These are phyloP conservation scores for Vitis riparia DNA, from an alignment of 164 flowering plant species.

Conservation along the genomic window DNA sequence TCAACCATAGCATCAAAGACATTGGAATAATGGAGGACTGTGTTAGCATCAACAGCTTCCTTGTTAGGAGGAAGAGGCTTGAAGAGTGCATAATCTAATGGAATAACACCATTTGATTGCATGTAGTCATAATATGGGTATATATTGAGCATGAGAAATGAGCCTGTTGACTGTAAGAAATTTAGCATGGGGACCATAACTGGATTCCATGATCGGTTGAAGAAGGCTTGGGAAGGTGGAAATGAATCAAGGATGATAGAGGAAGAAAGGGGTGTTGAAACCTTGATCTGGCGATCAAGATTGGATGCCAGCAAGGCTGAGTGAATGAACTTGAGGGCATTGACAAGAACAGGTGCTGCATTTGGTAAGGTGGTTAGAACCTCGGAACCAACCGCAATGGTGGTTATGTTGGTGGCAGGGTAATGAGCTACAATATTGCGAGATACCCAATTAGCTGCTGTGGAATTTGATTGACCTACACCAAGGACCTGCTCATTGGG, in stretches of 20 bases:
- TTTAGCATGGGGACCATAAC: slow-evolving; percentile 57
- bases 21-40: slow-evolving; percentile 70
- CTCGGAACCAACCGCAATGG: slow-evolving; percentile 69
- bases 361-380: slow-evolving; percentile 64
- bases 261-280: slow-evolving; percentile 62
- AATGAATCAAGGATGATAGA: slow-evolving; percentile 67
- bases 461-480: slow-evolving; percentile 70
- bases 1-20: slow-evolving; percentile 78
- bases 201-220: slow-evolving; percentile 56
- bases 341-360: slow-evolving; percentile 58
- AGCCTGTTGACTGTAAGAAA: slow-evolving; percentile 63
- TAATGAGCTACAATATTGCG: slow-evolving; percentile 57
- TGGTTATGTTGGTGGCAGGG: slow-evolving; percentile 74
- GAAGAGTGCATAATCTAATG: slow-evolving; percentile 78
- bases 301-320: slow-evolving; percentile 78
- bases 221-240: slow-evolving; percentile 84
- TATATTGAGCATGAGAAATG: slow-evolving; percentile 62
- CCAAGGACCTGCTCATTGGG: slow-evolving; percentile 75
- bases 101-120: slow-evolving; percentile 62
- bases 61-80: slow-evolving; percentile 62
- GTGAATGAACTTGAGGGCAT: slow-evolving; percentile 62
- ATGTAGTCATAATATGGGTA: slow-evolving; percentile 81
- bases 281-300: slow-evolving; percentile 57
- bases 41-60: slow-evolving; percentile 79
- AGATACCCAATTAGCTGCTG: slow-evolving; percentile 71